phyloP scores from a whole-genome alignment of 2,329 filamentous ascomycete genomes.

The Dactylellina leptospora region DNA sequence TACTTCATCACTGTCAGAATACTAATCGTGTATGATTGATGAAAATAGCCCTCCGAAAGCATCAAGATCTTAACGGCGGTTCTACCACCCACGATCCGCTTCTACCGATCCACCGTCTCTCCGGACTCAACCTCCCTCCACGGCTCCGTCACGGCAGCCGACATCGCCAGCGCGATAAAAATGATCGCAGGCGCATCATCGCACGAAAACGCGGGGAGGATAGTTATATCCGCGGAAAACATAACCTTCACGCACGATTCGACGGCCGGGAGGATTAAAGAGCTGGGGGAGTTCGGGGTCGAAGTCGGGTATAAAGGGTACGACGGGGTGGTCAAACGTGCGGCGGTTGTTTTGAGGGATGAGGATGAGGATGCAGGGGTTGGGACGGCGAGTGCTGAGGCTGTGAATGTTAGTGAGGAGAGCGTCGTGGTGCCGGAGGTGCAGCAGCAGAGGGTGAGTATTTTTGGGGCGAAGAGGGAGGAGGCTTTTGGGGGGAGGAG shows the following conservation, averaged over 20 bases:
- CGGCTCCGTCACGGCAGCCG: constrained; percentile 67
- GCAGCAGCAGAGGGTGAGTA: not conserved
- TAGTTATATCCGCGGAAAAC: constrained; percentile 65
- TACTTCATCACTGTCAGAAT: constrained; percentile 58
- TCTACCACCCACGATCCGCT: constrained; percentile 63
- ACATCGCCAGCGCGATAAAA: constrained; percentile 65
- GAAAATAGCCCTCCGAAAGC: constrained; percentile 50
- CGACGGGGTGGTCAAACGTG: constrained; percentile 61
- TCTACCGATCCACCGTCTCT: constrained; percentile 63
- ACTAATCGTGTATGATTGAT: constrained; percentile 7
- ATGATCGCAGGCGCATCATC: constrained; percentile 62
- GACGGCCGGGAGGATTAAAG: constrained; percentile 63
- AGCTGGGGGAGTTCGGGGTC: constrained; percentile 66
- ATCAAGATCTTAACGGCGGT: constrained; percentile 62
- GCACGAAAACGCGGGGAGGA: constrained; percentile 65
- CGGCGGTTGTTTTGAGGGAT: constrained; percentile 61
- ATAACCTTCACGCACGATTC: constrained; percentile 63
- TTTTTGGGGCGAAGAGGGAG: not conserved
- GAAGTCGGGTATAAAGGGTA: constrained; percentile 65
- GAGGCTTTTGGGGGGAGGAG: not conserved
- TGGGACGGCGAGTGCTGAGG: not conserved
- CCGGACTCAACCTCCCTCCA: constrained; percentile 59
- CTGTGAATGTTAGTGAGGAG: not conserved
- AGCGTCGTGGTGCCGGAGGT: not conserved
- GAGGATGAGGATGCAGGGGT: constrained; percentile 54